Evolutionary conservation across 495 filamentous ascomycete species (phyloP).

Genomic region (Penicillium alfredii): DNA sequence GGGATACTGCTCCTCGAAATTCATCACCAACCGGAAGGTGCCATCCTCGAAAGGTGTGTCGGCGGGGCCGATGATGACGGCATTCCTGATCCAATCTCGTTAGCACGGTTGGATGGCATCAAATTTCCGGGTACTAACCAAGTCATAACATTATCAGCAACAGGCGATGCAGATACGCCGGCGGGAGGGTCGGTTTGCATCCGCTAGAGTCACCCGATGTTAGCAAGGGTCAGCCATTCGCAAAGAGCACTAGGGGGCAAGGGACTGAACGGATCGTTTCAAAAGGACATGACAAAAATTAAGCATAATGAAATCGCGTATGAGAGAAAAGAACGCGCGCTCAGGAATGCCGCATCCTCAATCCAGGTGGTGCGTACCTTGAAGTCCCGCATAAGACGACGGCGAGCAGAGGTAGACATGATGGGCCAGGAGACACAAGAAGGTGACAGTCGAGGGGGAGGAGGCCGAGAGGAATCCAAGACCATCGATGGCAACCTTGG

Average conservation of each 20-base stretch:
- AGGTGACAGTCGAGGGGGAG: background rate
- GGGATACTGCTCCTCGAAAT: slow-evolving; percentile 97
- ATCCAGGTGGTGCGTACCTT: slow-evolving; percentile 58
- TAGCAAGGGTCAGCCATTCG: slow-evolving; percentile 13
- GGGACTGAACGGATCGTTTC: no score
- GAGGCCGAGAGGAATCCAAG: no score
- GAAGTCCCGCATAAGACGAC: slow-evolving; percentile 96
- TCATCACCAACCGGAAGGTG: slow-evolving; percentile 96
- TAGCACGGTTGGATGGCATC: background rate
- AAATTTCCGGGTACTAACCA: slow-evolving; percentile 55
- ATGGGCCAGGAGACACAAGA: slow-evolving; percentile 12
- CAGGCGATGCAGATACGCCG: slow-evolving; percentile 92
- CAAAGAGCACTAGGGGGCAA: slow-evolving; percentile 1
- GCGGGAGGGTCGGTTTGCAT: slow-evolving; percentile 99
- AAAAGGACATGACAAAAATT: background rate
- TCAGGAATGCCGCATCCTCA: no score
- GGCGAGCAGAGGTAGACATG: slow-evolving; percentile 92
- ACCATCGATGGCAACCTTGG: no score
- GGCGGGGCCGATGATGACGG: slow-evolving; percentile 95
- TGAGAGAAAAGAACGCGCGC: no score
- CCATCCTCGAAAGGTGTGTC: slow-evolving; percentile 99
- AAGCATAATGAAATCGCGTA: no score
- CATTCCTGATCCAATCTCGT: slow-evolving; percentile 70
- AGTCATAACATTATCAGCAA: slow-evolving; percentile 99
- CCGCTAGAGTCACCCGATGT: slow-evolving; percentile 51